A percentile compares a stretch with the other conserved stretches of the same genome.
Evolutionary conservation across 1,284 basidiomycete species (phyloP).

Genomic region (Ceratobasidium sp.): DNA sequence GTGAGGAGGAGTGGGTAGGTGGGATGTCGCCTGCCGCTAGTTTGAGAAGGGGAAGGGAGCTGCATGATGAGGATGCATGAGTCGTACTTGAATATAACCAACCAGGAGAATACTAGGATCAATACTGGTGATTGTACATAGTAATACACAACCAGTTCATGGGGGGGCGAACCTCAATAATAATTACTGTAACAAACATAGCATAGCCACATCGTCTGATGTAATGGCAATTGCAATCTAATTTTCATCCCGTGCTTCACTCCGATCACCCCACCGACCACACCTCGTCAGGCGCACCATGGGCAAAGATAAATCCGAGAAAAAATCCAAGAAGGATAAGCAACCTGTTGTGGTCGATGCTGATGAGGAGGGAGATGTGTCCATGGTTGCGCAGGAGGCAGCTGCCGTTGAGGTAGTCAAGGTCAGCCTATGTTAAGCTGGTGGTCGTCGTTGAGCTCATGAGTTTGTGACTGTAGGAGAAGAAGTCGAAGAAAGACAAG

Average conservation of each 20-base stretch:
- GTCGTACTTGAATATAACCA: too few relatives aligned
- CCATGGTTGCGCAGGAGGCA: constrained; percentile 50
- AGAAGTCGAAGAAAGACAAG: constrained; percentile 53
- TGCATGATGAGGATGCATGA: neutral
- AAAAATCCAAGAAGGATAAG: constrained; percentile 62
- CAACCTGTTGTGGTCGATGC: constrained; percentile 52
- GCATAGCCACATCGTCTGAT: constrained; percentile 38
- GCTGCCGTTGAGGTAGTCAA: constrained; percentile 50
- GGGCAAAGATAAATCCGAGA: constrained; percentile 79
- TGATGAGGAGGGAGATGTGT: constrained; percentile 51
- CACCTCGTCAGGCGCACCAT: constrained; percentile 55
- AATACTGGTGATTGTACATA: neutral
- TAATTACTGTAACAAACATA: neutral
- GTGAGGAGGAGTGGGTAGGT: constrained; percentile 37
- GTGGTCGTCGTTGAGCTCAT: neutral
- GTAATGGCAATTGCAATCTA: constrained; percentile 36
- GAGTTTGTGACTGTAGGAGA: constrained; percentile 48
- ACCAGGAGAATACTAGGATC: too few relatives aligned
- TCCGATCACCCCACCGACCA: constrained; percentile 15
- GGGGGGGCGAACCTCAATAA: neutral
- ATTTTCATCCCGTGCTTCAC: constrained; percentile 37
- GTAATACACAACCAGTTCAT: neutral
- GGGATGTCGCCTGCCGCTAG: constrained; percentile 39
- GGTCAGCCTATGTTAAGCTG: neutral
- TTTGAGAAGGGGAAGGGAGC: constrained; percentile 18